Evolutionary conservation across 2,329 filamentous ascomycete species (phyloP), one percentile per base, ranked within the genome.

Genomic region (Domatiomyces catenatus): DNA sequence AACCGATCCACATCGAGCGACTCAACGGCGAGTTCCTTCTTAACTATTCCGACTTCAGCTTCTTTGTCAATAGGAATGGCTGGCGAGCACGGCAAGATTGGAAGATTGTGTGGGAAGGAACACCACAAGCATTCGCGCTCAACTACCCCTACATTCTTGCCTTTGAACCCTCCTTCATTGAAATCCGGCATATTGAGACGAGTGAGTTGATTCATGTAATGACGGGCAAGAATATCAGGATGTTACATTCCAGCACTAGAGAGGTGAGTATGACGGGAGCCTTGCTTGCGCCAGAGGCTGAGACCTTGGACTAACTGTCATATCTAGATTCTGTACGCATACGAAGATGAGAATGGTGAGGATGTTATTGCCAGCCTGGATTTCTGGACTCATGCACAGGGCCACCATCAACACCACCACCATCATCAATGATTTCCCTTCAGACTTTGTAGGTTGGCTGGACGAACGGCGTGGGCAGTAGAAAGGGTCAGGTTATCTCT

Each of bases 11-110:
- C 63, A 96, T 98, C 59, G 93, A 98, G 68, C 84, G 92, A 45
- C 82, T 96, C 64, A 93, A 93, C 59, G 89, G 90, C 65, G 92
- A 98, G 64, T 98, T 98, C 74, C 69, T 98, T 59, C 81, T 98
- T 56, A 96, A 95, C 68, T 98, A 98, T 70, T 92, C 87, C 3
- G 92, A 98, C 66, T 98, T 95, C 69, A 94, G 87, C 10, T 98
- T 98, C 78, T 98, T 96, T 63, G 92, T 98, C 64, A 96, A 98
- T 69, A 81, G 92, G 61, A 96, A 98, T 66, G 92, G 92, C 39
- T 98, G 92, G 92, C 81, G 92, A 56, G 90, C 90, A 49, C 78
- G 89, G 61, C 88, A 89, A 4, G 92, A 98, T 67, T 98, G 92
- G 92, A 83, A 84, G 61, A 94, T 98, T 63, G 84, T 90, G 56